A percentile compares a stretch with the other conserved stretches of the same genome.
These are phyloP conservation scores for Lathyrus sativus DNA, from an alignment of 306 rosid species.

Conservation along the genomic window DNA sequence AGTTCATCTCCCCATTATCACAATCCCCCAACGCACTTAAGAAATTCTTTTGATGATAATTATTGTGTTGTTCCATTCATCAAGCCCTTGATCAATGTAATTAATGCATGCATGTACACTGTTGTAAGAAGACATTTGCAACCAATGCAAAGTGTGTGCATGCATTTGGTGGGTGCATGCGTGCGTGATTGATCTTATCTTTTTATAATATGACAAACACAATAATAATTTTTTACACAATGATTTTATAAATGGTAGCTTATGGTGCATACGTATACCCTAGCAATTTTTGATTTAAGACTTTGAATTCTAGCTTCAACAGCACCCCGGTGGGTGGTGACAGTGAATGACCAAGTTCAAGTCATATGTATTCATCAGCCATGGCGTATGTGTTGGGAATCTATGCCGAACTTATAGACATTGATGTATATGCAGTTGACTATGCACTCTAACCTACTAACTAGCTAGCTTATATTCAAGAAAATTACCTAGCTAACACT, in stretches of 20 bases:
- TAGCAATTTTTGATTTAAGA: conserved; percentile 15
- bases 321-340: conserved; percentile 37
- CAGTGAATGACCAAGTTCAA: conserved; percentile 41
- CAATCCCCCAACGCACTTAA: conserved; percentile 1
- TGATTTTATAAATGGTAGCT: conserved; percentile 9
- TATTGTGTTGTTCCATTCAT: conserved; percentile 21
- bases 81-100: not conserved
- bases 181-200: conserved; percentile 32
- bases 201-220: conserved; percentile 5
- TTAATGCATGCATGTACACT: not conserved
- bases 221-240: too few species aligned
- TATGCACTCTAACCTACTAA: not conserved
- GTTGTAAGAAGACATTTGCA: conserved; percentile 27
- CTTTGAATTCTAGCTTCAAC: conserved; percentile 28
- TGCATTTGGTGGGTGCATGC: conserved; percentile 40
- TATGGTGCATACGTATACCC: conserved; percentile 14
- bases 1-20: conserved; percentile 35
- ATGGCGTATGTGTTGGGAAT: conserved; percentile 11
- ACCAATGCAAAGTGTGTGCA: conserved; percentile 32
- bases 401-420: conserved; percentile 2
- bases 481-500: not conserved
- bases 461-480: not conserved
- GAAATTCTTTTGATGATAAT: not conserved
- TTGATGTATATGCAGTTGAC: conserved; percentile 6
- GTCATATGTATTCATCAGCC: conserved; percentile 5